Conservation (phyloP, 306 rosid species). For the Sicyos edulis region DNA sequence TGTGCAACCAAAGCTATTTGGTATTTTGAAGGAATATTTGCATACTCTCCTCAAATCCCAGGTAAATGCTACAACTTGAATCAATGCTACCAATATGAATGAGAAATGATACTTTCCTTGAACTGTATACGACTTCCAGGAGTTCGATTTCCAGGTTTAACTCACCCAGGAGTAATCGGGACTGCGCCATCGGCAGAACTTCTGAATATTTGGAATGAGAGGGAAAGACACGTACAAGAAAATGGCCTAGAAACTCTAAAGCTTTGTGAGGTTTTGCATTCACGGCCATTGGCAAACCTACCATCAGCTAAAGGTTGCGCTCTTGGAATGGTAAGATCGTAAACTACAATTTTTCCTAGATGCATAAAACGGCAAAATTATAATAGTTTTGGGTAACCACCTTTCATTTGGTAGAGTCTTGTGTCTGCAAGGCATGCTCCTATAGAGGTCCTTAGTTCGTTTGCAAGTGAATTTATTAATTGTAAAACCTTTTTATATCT, state of each 20-base stretch:
- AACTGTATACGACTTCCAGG: slow-evolving; percentile 36
- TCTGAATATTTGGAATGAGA: slow-evolving; percentile 69
- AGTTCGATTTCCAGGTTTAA: slow-evolving; percentile 83
- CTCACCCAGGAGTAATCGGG: slow-evolving; percentile 87
- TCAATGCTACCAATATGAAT: background rate
- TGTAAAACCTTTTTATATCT: too few species aligned
- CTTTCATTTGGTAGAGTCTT: too few species aligned
- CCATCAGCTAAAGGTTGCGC: slow-evolving; percentile 59
- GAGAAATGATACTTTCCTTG: background rate
- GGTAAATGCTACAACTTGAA: slow-evolving; percentile 38
- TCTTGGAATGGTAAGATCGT: slow-evolving; percentile 60
- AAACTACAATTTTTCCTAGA: background rate
- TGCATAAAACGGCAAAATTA: background rate
- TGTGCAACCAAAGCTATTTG: slow-evolving; percentile 78
- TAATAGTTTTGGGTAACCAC: background rate
- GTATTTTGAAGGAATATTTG: slow-evolving; percentile 90
- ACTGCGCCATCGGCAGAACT: slow-evolving; percentile 89
- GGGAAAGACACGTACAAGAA: slow-evolving; percentile 58
- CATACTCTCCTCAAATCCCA: slow-evolving; percentile 90
- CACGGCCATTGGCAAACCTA: slow-evolving; percentile 77
- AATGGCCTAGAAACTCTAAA: slow-evolving; percentile 55
- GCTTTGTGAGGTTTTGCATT: slow-evolving; percentile 79
- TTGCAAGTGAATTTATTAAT: too few species aligned
- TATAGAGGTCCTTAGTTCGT: too few species aligned
- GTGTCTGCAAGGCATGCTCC: too few species aligned